Conservation (phyloP, 805 yeast genomes). For the Lipomyces yamanashiensis region DNA sequence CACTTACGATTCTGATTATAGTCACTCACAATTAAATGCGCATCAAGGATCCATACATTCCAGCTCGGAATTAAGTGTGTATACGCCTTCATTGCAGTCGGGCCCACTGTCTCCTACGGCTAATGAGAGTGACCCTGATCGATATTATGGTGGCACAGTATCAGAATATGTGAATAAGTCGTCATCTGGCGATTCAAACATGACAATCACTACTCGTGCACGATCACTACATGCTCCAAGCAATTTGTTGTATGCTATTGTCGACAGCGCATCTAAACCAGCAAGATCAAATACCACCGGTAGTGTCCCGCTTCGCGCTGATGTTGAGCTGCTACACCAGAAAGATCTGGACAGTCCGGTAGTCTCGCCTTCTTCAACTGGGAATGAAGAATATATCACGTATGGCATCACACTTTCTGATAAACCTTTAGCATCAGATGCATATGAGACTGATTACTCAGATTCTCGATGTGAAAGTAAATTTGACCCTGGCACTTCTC, state of each 20-base stretch:
- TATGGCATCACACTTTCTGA: neutral
- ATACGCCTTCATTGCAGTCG: neutral
- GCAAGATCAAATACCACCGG: conserved; percentile 9
- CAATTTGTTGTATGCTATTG: too few relatives aligned
- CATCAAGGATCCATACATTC: neutral
- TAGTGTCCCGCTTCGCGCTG: conserved; percentile 5
- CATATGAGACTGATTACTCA: conserved; percentile 4
- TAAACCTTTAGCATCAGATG: neutral
- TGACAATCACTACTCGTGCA: neutral
- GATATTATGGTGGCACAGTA: neutral
- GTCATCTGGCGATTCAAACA: neutral
- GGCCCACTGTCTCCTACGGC: neutral
- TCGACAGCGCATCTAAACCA: neutral
- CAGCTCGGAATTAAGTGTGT: neutral
- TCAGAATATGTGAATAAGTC: neutral
- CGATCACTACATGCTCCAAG: conserved; percentile 1
- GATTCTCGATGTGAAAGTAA: neutral
- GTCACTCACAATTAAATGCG: neutral
- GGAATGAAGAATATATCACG: neutral
- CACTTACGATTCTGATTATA: neutral
- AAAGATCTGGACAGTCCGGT: neutral
- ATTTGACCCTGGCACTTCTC: neutral
- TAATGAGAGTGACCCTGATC: neutral
- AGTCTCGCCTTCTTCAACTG: neutral
- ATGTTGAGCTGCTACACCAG: neutral